phyloP scores from a whole-genome alignment of 805 yeast species.

The Pichia deserticola region DNA sequence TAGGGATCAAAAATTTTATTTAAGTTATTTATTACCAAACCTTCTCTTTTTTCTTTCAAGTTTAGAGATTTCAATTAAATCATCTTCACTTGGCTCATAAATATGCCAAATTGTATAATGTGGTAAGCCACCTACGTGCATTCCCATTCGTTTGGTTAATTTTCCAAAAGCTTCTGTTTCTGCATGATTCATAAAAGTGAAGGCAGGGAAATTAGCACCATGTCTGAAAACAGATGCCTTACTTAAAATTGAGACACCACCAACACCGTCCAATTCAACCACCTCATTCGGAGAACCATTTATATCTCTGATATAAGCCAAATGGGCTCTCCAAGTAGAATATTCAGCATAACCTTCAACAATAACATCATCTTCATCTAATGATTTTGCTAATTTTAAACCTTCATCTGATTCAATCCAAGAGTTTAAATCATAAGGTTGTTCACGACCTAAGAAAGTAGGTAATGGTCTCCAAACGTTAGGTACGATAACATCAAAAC shows the following conservation, averaged over 20 bases:
- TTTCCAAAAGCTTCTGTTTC: conserved; percentile 87
- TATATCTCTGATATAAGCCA: conserved; percentile 61
- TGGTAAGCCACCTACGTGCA: conserved; percentile 78
- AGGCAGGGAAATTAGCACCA: conserved; percentile 82
- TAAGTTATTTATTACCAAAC: not conserved
- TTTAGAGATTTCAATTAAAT: conserved; percentile 58
- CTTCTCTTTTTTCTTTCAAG: conserved; percentile 59
- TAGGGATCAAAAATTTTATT: not conserved
- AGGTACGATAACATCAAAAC: conserved; percentile 69
- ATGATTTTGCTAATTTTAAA: conserved; percentile 50
- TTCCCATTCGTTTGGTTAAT: conserved; percentile 73
- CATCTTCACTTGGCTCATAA: conserved; percentile 84
- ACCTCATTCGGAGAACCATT: conserved; percentile 56
- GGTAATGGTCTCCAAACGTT: conserved; percentile 98
- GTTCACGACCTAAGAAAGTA: conserved; percentile 80
- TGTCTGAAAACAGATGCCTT: conserved; percentile 67
- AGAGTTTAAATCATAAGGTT: conserved; percentile 92
- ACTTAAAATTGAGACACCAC: conserved; percentile 78
- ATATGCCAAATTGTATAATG: conserved; percentile 90
- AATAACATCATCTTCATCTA: conserved; percentile 76
- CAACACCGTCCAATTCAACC: conserved; percentile 76
- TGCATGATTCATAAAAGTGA: conserved; percentile 77
- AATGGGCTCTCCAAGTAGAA: conserved; percentile 79
- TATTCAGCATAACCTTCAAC: conserved; percentile 86
- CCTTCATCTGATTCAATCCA: conserved; percentile 91